Percentiles rank a stretch among this genome's conserved stretches.
phyloP scores from a whole-genome alignment of 768 basidiomycete genomes.

The Leccinum rimulosum region DNA sequence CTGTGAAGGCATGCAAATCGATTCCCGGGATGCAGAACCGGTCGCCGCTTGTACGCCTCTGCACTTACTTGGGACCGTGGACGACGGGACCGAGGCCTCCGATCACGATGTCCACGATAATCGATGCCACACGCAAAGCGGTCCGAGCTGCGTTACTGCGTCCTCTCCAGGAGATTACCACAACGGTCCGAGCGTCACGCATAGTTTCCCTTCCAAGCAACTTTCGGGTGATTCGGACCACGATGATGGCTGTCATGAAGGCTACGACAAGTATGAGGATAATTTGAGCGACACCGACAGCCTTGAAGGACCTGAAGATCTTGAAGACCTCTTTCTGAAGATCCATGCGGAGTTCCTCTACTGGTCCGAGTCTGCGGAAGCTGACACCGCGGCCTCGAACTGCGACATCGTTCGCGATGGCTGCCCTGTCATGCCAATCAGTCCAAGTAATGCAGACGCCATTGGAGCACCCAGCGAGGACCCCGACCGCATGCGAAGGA shows the following conservation, averaged over 20 bases:
- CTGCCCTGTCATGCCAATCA: neutral
- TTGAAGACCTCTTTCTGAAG: neutral
- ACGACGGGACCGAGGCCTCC: neutral
- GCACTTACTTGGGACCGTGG: too few relatives aligned
- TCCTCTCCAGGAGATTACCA: too few relatives aligned
- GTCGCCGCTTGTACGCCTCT: too few relatives aligned
- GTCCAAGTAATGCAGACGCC: neutral
- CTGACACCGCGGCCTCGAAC: neutral
- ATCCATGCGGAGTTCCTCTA: neutral
- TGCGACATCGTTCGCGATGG: neutral
- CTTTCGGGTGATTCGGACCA: neutral
- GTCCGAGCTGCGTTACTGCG: neutral
- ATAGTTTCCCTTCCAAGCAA: neutral
- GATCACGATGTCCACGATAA: neutral
- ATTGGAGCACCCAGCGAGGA: neutral
- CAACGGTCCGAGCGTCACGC: too few relatives aligned
- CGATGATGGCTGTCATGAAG: neutral
- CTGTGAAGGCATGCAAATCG: neutral
- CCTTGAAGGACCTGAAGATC: neutral
- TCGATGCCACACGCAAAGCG: neutral
- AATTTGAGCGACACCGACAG: neutral
- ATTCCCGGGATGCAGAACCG: neutral
- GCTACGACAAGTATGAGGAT: neutral
- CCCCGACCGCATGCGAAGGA: constrained; percentile 10
- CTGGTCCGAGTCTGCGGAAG: neutral